Evolutionary conservation across 1,284 basidiomycete genomes (phyloP).

Genomic region (Mycena sp.): DNA sequence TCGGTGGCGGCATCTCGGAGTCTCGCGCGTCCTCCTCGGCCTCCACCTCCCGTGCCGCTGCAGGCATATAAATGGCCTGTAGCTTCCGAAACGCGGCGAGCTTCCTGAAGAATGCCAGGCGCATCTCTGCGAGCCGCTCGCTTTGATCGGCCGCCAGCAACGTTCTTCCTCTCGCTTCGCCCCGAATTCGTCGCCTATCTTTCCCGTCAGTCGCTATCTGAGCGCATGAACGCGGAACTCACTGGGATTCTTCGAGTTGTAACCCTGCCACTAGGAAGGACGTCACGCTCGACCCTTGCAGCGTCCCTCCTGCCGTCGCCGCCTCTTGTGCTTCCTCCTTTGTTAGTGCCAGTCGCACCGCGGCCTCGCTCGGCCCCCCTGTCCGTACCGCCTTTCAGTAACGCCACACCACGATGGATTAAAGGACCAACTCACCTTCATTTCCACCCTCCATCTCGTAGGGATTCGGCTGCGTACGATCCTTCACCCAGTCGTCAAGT

Average conservation of each 20-base stretch:
- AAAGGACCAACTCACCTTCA: neutral
- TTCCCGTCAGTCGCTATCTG: neutral
- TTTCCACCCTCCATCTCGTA: neutral
- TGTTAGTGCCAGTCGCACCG: neutral
- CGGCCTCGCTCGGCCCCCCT: neutral
- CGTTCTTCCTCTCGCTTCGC: neutral
- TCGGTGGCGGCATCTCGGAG: neutral
- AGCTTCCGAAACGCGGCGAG: neutral
- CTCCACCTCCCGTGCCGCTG: neutral
- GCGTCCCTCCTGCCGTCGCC: neutral
- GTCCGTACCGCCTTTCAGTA: neutral
- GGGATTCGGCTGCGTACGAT: constrained; percentile 1
- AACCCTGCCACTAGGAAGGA: constrained; percentile 1
- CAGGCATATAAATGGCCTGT: neutral
- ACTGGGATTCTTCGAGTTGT: constrained; percentile 10
- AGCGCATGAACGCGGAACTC: neutral
- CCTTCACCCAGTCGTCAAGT: neutral
- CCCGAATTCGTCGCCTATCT: neutral
- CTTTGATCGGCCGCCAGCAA: neutral
- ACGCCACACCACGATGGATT: too few relatives aligned
- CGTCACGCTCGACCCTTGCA: neutral
- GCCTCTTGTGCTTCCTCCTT: neutral
- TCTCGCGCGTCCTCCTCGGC: neutral
- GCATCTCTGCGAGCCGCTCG: neutral
- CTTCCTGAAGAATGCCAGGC: neutral